These are phyloP conservation scores for Xylariaceae sp. DNA, from an alignment of 2,329 filamentous ascomycete species.

Conservation along the genomic window DNA sequence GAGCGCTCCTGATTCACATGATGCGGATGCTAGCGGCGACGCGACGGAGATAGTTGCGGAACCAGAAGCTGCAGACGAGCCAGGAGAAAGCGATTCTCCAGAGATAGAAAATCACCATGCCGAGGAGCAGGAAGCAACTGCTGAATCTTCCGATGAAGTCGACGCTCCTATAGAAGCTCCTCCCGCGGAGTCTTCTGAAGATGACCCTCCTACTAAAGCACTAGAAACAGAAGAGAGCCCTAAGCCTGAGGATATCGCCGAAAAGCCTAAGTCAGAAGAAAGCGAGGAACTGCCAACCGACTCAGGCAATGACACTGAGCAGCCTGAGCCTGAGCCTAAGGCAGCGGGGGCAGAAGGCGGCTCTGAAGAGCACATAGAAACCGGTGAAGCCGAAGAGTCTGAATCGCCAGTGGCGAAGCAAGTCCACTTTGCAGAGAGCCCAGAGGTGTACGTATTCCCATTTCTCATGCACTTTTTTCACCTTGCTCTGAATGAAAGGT, in stretches of 20 bases:
- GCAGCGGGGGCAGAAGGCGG: background rate
- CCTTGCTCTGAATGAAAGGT: too few species aligned
- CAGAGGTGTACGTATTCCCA: slow-evolving; percentile 21
- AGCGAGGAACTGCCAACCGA: slow-evolving; percentile 3
- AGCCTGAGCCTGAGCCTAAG: slow-evolving; percentile 14
- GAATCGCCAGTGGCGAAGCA: slow-evolving; percentile 11
- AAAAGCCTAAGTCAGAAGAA: slow-evolving; percentile 1
- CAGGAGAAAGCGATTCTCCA: background rate
- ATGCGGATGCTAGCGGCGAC: background rate
- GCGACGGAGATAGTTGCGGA: background rate
- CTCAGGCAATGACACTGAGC: slow-evolving; percentile 8
- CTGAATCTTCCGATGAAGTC: slow-evolving; percentile 1
- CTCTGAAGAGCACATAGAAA: background rate
- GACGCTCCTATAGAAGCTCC: background rate
- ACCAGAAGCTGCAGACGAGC: background rate
- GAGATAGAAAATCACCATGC: background rate
- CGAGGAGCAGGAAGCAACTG: slow-evolving; percentile 7
- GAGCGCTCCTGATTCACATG: slow-evolving; percentile 9
- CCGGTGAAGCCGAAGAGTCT: background rate
- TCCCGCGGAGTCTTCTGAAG: background rate
- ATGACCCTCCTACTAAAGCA: background rate
- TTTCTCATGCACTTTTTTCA: too few species aligned
- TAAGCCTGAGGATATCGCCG: slow-evolving; percentile 7
- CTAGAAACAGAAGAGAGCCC: background rate
- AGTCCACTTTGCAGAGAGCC: slow-evolving; percentile 9